Evolutionary conservation across 2,329 filamentous ascomycete genomes (phyloP).

Genomic region (Colletotrichum tanaceti): DNA sequence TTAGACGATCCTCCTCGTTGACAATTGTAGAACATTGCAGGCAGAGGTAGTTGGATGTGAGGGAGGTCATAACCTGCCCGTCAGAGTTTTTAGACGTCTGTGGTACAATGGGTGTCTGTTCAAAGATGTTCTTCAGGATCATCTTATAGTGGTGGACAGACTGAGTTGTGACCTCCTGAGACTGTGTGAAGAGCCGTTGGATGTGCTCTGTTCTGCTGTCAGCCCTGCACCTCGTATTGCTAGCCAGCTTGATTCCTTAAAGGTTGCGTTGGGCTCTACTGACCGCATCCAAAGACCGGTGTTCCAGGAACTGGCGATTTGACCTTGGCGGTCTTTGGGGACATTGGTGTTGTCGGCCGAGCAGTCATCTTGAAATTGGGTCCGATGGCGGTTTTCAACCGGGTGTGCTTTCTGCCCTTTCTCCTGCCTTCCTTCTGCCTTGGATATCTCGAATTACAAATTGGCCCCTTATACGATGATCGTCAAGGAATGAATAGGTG

Average conservation of each 20-base stretch:
- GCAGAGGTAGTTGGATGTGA: conserved; percentile 78
- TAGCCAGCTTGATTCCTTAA: conserved; percentile 11
- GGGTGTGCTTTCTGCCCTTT: background rate
- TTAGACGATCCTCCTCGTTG: conserved; percentile 71
- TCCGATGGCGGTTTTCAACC: background rate
- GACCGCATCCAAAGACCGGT: conserved; percentile 74
- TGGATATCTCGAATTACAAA: background rate
- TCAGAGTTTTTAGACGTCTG: conserved; percentile 73
- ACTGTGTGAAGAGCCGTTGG: conserved; percentile 72
- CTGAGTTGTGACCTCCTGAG: conserved; percentile 73
- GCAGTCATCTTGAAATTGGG: conserved; percentile 53
- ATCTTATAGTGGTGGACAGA: conserved; percentile 79
- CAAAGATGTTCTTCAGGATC: conserved; percentile 77
- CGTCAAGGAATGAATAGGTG: background rate
- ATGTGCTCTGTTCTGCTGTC: conserved; percentile 70
- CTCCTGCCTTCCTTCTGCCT: background rate
- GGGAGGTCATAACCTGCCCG: conserved; percentile 67
- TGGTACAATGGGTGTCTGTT: conserved; percentile 71
- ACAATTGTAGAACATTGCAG: conserved; percentile 79
- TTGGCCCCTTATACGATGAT: background rate
- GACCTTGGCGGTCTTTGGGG: conserved; percentile 68
- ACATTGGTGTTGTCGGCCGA: conserved; percentile 62
- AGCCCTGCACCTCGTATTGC: conserved; percentile 36
- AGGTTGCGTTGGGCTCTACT: conserved; percentile 46
- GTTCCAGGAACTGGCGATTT: conserved; percentile 69